Base-by-base conservation (phyloP, 371 early-diverging fungal species). In the Rhizomucor miehei region DNA sequence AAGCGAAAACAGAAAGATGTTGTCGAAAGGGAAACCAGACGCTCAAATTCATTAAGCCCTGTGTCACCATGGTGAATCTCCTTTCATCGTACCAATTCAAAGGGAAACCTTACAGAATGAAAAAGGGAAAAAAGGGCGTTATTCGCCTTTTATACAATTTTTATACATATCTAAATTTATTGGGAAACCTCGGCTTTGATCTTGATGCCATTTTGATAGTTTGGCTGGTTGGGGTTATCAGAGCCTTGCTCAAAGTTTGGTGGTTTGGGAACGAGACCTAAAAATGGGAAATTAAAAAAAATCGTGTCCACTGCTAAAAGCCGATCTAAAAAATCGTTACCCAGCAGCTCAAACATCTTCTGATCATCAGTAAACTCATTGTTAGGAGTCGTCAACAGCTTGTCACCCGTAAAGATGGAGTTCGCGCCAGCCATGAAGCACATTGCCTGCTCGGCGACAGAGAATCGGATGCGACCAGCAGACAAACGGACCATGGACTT, bases 401-500 rank as follows among this genome's bases (percentile, higher is more conserved):
- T 89, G 60, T 92, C 91, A 54, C 92, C 92, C 13, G 92, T 92
- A 61, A 92, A 92, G 65, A 92, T 89, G 13, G 88, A 87, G 77
- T 92, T 92, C 54, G 92, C 92, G 56, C 92, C 92, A 10, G 90
- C 87, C 83, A 89, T 84, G 70, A 92, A 92, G 71, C 91, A 90
- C 62, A 61, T 61, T 24, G 89, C 86, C 65, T 89, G 90, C 64
- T 91, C 92, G 6, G 88, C 73, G 19, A 81, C 75, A 6, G 82
- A 75, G 77, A 91, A 89, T 5, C 87, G 79, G 36, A 91, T 88
- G 57, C 92, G 85, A 43, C 92, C 92, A 44, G 92, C 92, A 9
- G 88, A 88, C n/a, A 91, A 73, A 65, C 90, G 83, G n/a, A 92
- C 85, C 88, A 90, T 92, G 19, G 89, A 80, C 63, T 78, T 75